Conservation (phyloP, 2,329 filamentous ascomycete genomes). For the Endocalyx cinctus region DNA sequence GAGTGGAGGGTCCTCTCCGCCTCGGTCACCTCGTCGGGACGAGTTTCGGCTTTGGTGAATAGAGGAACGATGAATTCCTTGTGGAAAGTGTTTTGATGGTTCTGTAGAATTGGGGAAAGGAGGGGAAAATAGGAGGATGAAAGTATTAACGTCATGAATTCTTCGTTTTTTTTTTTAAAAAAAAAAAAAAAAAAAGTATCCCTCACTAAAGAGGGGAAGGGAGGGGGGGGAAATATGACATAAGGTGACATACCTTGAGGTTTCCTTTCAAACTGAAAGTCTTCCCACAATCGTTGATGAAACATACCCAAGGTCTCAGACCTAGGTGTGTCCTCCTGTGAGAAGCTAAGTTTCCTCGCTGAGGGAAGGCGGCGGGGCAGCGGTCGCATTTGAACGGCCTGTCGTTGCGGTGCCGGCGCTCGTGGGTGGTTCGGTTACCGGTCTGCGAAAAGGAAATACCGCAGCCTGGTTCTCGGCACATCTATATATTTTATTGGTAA, state of each 20-base stretch:
- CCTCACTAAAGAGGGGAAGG: too few species aligned
- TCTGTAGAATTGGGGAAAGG: background rate
- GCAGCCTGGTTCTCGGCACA: slow-evolving; percentile 32
- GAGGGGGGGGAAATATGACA: too few species aligned
- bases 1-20: slow-evolving; percentile 72
- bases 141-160: too few species aligned
- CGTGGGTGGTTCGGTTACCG: slow-evolving; percentile 88
- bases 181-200: too few species aligned
- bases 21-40: slow-evolving; percentile 61
- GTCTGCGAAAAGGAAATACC: slow-evolving; percentile 80
- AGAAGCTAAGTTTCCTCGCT: slow-evolving; percentile 77
- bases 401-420: slow-evolving; percentile 82
- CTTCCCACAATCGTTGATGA: slow-evolving; percentile 79
- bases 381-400: slow-evolving; percentile 72
- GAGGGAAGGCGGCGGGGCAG: slow-evolving; percentile 65
- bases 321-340: slow-evolving; percentile 83
- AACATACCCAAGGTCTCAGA: too few species aligned
- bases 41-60: too few species aligned
- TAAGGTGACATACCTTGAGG: slow-evolving; percentile 64
- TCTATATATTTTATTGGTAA: too few species aligned
- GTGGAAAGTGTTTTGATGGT: slow-evolving; percentile 92
- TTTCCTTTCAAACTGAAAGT: slow-evolving; percentile 88
- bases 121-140: too few species aligned
- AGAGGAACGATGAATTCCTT: too few species aligned
- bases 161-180: too few species aligned